Evolutionary conservation across 768 basidiomycete genomes (phyloP), one percentile per base, ranked within the genome.

Genomic region (Pleurotus tuoliensis): DNA sequence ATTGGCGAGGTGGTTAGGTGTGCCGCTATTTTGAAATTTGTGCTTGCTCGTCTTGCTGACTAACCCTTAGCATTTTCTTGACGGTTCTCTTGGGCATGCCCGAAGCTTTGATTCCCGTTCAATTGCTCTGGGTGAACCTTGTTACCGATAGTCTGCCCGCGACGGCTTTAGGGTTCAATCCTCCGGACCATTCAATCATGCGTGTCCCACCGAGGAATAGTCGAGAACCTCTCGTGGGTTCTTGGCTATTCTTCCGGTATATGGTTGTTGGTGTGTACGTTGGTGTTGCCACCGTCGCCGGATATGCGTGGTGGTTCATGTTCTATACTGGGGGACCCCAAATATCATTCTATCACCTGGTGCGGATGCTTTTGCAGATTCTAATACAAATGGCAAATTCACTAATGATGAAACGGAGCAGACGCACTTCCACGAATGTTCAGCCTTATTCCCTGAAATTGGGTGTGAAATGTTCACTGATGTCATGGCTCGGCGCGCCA

Each of bases 251-350:
- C 78, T 87, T 98, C 80, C 83, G 96, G 50, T 99, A 98, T 73
- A 75, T 98, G 79, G 81, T 98, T 54, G 83, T 99, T 57, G 96
- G 96, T 9, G 80, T 82, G 50, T 99, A 98, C 65, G 96, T 99
- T 53, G 96, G 96, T 27, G 83, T 84, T 55, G 95, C 94, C 3
- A 98, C 96, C 22, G 96, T 99, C 22, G 93, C 90, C 62, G 96
- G 95, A 47, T 99, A 99, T 66, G 96, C 94, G 0, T 99, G 96
- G 96, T 98, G 96, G 96, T 99, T 99, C 76, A 76, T 96, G 65
- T 90, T 86, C 71, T 98, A 98, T 70, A 65, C 80, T 13, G 88
- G 82, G 46, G 96, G 96, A 1, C 96, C 96, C 4, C 92, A 94
- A 66, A 98, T 99, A 65, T 80, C 90, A 3, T 98, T 90, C 78